phyloP scores from a whole-genome alignment of 345 rosid species.

The Dipteronia dyeriana region DNA sequence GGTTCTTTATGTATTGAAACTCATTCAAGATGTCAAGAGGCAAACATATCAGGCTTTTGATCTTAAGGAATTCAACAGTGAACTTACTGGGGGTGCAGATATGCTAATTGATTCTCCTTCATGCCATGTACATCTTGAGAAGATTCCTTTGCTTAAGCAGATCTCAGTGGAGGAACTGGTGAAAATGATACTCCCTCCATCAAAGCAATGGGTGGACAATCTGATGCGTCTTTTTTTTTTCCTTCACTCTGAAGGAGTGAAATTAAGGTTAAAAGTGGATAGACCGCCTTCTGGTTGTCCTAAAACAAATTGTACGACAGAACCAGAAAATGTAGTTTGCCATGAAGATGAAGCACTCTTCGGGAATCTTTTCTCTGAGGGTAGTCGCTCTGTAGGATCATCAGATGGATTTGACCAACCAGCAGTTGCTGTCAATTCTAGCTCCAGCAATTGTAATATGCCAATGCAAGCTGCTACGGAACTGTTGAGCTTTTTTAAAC shows the following conservation, averaged over 20 bases:
- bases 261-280: conserved; percentile 68
- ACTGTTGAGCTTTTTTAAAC: conserved; percentile 70
- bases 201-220: conserved; percentile 80
- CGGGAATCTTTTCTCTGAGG: conserved; percentile 93
- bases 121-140: conserved; percentile 52
- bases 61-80: conserved; percentile 48
- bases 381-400: conserved; percentile 71
- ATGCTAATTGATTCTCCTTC: conserved; percentile 41
- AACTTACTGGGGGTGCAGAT: conserved; percentile 34
- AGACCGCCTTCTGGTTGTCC: conserved; percentile 56
- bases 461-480: conserved; percentile 80
- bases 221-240: conserved; percentile 64
- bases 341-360: conserved; percentile 98
- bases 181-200: conserved; percentile 67
- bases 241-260: conserved; percentile 80
- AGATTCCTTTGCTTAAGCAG: conserved; percentile 66
- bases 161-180: conserved; percentile 60
- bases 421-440: conserved; percentile 45
- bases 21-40: conserved; percentile 71
- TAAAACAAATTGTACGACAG: conserved; percentile 60
- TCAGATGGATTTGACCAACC: conserved; percentile 73
- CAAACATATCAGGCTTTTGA: conserved; percentile 51
- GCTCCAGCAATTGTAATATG: conserved; percentile 61
- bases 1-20: conserved; percentile 60
- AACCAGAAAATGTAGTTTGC: conserved; percentile 70